Evolutionary conservation across 352 stramenopile genomes (phyloP).

Genomic region (Phytophthora tubulina): DNA sequence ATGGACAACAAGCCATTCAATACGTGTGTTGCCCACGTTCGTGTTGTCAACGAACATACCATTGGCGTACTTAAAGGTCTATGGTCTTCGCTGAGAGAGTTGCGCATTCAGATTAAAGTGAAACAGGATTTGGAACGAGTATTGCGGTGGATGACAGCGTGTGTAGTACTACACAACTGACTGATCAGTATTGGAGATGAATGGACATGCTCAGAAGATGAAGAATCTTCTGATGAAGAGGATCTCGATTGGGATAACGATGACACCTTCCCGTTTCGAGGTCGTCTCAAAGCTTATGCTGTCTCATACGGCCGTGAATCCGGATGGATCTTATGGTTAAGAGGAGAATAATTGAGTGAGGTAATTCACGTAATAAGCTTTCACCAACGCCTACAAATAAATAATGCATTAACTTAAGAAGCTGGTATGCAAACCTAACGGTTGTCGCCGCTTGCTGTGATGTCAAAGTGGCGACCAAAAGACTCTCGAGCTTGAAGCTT

Average conservation of each 20-base stretch:
- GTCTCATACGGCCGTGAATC: neutral
- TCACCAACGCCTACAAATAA: neutral
- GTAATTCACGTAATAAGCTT: neutral
- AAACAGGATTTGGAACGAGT: neutral
- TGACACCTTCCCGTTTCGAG: neutral
- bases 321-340: neutral
- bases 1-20: conserved; percentile 6
- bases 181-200: neutral
- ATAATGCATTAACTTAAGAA: neutral
- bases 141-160: neutral
- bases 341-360: neutral
- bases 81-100: conserved; percentile 1
- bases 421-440: neutral
- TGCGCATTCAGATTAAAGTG: conserved; percentile 3
- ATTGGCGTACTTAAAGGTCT: conserved; percentile 6
- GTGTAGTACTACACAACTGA: neutral
- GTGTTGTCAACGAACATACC: conserved; percentile 2
- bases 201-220: neutral
- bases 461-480: neutral
- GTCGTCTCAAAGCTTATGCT: neutral
- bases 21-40: neutral
- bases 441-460: neutral
- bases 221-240: neutral
- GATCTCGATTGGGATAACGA: neutral
- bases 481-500: neutral